Base-by-base conservation (phyloP, 768 basidiomycete genomes). In the Jaapia argillacea region DNA sequence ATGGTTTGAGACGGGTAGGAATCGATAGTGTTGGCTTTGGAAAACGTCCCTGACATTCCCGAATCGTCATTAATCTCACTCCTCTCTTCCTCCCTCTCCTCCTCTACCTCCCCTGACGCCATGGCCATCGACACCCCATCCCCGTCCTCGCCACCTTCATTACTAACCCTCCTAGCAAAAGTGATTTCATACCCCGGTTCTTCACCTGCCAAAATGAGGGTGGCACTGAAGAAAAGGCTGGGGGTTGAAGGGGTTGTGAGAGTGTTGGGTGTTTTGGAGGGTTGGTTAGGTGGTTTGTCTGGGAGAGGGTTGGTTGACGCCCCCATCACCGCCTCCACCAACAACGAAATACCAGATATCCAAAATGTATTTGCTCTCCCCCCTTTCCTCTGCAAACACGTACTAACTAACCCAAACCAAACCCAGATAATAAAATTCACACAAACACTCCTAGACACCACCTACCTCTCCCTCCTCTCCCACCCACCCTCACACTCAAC, bases 361-460 rank as follows among this genome's bases (percentile, higher is more conserved):
- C 52, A 62, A 36, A 68, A 72, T 60, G 75, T 72, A 37, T 24
- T 46, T n/a, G 47, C 43, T 39, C 14, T 42, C 41, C 42, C 39
- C 14, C 40, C 43, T 16, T 27, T 24, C 14, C 39, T 24, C 22
- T 22, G 26, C 26, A 14, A 21, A 40, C 20, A 14, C 33, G 21
- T 23, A 13, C 22, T 14, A 20, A 41, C 13, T n/a, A 36, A 43
- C 44, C 39, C 23, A 41, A 28, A 37, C 46, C n/a, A n/a, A n/a
- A n/a, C 28, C 13, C 54, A 85, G 81, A 61, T 79, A 42, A 57
- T 81, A 20, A 49, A 57, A 0, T 82, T 88, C 63, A 54, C 82
- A 5, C 79, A 83, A 60, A 64, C 68, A 4, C 56, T 87, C 43
- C 67, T 90, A 22, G 87, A 90, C 58, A 71, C 85, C 1, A 79